Percentiles rank a stretch among this genome's conserved stretches.
These are phyloP conservation scores for Pythium aristosporum DNA, from an alignment of 352 stramenopile genomes.

Conservation along the genomic window DNA sequence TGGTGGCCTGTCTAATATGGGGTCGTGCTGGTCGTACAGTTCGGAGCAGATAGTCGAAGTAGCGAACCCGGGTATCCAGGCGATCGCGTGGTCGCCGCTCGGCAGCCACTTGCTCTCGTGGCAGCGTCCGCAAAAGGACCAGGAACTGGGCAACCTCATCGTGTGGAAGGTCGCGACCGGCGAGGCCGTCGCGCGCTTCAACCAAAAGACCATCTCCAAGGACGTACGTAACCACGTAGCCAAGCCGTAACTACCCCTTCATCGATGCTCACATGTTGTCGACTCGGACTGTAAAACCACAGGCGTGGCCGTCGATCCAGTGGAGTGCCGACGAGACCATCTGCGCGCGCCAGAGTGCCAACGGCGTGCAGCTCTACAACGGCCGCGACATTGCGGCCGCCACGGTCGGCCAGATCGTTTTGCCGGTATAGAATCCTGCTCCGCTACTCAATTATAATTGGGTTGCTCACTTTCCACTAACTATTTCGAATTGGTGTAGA, in stretches of 20 bases:
- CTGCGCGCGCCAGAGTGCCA: conserved; percentile 71
- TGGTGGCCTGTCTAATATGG: not conserved
- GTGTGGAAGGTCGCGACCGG: conserved; percentile 74
- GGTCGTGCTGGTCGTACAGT: conserved; percentile 16
- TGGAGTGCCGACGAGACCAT: conserved; percentile 90
- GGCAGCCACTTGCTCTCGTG: conserved; percentile 85
- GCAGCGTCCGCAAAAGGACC: conserved; percentile 82
- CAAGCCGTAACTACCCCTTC: no score
- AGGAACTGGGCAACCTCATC: conserved; percentile 72
- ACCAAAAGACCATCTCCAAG: conserved; percentile 83
- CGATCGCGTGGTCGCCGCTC: conserved; percentile 78
- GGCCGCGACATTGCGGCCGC: conserved; percentile 55
- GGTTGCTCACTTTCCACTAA: no score
- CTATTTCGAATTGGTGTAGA: conserved; percentile 32
- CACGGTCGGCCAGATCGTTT: conserved; percentile 66
- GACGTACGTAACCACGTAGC: conserved; percentile 44
- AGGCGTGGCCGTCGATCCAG: conserved; percentile 90
- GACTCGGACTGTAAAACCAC: not conserved
- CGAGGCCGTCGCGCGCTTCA: conserved; percentile 66
- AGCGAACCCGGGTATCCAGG: conserved; percentile 71
- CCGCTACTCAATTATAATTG: no score
- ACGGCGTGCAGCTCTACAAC: conserved; percentile 79
- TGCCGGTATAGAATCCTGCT: conserved; percentile 44
- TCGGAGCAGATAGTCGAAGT: conserved; percentile 61
- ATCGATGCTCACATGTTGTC: no score